phyloP scores from a whole-genome alignment of 192 early-diverging fungal genomes.

The Mycoemilia scoparia region DNA sequence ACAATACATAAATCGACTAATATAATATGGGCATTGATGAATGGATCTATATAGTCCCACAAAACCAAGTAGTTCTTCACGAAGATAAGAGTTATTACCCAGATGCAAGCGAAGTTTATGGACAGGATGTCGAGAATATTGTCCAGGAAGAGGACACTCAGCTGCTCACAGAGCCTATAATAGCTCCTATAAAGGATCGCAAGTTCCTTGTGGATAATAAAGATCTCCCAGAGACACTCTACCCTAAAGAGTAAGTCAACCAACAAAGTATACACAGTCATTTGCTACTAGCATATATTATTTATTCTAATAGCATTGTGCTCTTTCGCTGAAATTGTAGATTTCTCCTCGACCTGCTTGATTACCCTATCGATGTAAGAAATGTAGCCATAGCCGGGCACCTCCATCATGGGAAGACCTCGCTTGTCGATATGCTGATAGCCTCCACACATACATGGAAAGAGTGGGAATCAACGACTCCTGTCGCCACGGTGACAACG shows the following conservation, averaged over 20 bases:
- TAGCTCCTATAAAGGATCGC: conserved; percentile 72
- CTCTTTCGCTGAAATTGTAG: too few relatives aligned
- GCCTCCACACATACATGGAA: conserved; percentile 64
- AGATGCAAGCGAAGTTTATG: conserved; percentile 91
- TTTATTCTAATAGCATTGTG: too few relatives aligned
- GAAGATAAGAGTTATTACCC: conserved; percentile 99
- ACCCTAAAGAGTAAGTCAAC: conserved; percentile 78
- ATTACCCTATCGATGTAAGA: conserved; percentile 60
- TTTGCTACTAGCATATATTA: too few relatives aligned
- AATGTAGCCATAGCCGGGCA: conserved; percentile 88
- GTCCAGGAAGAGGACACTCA: conserved; percentile 98
- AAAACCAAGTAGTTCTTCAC: conserved; percentile 76
- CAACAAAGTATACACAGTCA: not conserved
- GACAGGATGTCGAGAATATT: conserved; percentile 79
- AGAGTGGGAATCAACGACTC: conserved; percentile 20
- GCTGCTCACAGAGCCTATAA: conserved; percentile 81
- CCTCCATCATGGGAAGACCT: conserved; percentile 94
- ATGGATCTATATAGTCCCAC: conserved; percentile 9
- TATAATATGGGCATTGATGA: conserved; percentile 7
- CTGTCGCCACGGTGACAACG: conserved; percentile 13
- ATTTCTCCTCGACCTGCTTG: conserved; percentile 68
- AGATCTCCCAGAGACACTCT: conserved; percentile 65
- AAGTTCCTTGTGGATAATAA: conserved; percentile 76
- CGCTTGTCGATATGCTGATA: conserved; percentile 84
- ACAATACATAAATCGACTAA: not conserved